Percentiles rank a stretch among this genome's conserved stretches.
Conservation (phyloP, 495 filamentous ascomycete genomes). For the Pyronema domesticum region DNA sequence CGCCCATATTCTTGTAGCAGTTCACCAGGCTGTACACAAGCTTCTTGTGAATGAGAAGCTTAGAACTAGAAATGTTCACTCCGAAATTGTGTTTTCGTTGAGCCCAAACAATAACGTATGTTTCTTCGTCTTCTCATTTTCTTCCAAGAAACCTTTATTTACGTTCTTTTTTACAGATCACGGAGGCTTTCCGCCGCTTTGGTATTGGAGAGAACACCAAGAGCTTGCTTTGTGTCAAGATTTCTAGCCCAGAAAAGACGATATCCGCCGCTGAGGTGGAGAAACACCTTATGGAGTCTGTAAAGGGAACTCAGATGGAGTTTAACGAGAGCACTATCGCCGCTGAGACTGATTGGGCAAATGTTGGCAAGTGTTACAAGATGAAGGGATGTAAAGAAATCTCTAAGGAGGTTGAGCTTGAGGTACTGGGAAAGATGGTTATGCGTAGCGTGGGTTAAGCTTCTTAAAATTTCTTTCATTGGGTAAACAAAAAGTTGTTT, state of each 20-base stretch:
- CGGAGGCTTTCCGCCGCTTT: constrained; percentile 74
- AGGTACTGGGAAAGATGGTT: constrained; percentile 55
- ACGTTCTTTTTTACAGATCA: constrained; percentile 40
- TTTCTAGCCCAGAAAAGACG: constrained; percentile 27
- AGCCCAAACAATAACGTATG: constrained; percentile 70
- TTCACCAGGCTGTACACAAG: constrained; percentile 60
- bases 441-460: constrained; percentile 38
- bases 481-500: too few relatives aligned
- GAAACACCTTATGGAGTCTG: constrained; percentile 40
- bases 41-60: constrained; percentile 37
- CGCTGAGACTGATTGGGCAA: constrained; percentile 42
- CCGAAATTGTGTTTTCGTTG: constrained; percentile 73
- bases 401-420: constrained; percentile 31
- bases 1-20: constrained; percentile 53
- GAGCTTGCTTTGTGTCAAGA: constrained; percentile 58
- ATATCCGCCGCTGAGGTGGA: constrained; percentile 39
- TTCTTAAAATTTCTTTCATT: too few relatives aligned
- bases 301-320: constrained; percentile 43
- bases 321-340: constrained; percentile 46
- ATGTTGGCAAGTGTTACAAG: constrained; percentile 71
- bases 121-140: background rate
- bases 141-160: background rate
- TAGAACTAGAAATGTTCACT: constrained; percentile 75
- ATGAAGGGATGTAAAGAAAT: constrained; percentile 30
- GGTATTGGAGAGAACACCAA: constrained; percentile 56